phyloP scores from a whole-genome alignment of 2,329 filamentous ascomycete species.

The Venturia aucupariae region DNA sequence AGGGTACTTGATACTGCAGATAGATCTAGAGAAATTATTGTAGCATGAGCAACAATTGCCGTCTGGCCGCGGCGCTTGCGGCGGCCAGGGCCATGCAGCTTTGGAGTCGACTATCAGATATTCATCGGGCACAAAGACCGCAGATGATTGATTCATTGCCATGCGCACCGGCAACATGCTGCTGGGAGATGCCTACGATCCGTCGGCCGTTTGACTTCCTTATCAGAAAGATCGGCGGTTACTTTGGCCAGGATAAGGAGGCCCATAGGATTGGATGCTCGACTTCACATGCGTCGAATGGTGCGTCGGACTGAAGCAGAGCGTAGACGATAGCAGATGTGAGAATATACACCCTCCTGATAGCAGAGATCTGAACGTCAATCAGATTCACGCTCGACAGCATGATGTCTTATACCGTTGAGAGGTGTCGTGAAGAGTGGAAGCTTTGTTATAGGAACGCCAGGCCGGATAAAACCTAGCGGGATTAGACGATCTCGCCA shows the following conservation, averaged over 20 bases:
- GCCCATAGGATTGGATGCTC: not conserved
- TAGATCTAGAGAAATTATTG: not conserved
- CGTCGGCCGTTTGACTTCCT: not conserved
- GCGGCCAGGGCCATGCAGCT: not conserved
- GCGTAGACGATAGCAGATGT: not conserved
- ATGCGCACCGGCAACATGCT: not conserved
- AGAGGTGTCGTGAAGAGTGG: no score
- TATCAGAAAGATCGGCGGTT: not conserved
- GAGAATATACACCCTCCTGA: no score
- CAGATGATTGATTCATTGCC: not conserved
- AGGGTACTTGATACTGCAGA: not conserved
- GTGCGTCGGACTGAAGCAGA: not conserved
- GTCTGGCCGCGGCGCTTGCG: not conserved
- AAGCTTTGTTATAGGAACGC: no score
- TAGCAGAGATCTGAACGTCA: no score
- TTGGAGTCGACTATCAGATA: no score
- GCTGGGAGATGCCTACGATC: not conserved
- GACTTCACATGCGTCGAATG: not conserved
- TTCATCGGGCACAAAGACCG: not conserved
- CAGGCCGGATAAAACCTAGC: no score
- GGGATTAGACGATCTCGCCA: no score
- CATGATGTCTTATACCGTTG: no score
- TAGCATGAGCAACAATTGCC: not conserved
- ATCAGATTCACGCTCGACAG: no score
- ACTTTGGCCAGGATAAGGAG: not conserved